phyloP scores from a whole-genome alignment of 148 eudicot genomes.

The Camellia sinensis region DNA sequence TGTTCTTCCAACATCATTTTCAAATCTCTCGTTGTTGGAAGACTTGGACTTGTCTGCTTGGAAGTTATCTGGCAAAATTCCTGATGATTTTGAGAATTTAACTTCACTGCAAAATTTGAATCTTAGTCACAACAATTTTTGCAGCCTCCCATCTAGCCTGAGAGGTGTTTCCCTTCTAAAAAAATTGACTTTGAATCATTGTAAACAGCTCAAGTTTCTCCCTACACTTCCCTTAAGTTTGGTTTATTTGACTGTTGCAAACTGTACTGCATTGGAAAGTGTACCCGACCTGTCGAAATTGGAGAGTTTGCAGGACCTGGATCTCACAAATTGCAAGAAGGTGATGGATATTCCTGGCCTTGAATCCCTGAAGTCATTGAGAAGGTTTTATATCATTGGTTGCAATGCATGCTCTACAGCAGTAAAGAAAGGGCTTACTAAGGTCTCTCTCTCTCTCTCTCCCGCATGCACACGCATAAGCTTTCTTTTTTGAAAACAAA shows the following conservation, averaged over 20 bases:
- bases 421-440: constrained; percentile 30
- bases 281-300: constrained; percentile 47
- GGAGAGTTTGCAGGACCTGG: constrained; percentile 40
- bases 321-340: constrained; percentile 47
- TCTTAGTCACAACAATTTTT: constrained; percentile 48
- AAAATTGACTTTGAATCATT: constrained; percentile 37
- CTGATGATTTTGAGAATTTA: constrained; percentile 39
- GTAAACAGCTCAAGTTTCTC: constrained; percentile 39
- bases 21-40: constrained; percentile 32
- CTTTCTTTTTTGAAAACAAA: too few relatives aligned
- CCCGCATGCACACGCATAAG: not conserved
- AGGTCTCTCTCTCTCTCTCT: constrained; percentile 22
- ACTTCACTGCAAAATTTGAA: constrained; percentile 36
- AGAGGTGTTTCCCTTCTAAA: constrained; percentile 36
- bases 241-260: constrained; percentile 43
- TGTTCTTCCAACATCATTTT: constrained; percentile 45
- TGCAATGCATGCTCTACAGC: constrained; percentile 35
- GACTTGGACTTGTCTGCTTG: constrained; percentile 50
- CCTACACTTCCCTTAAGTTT: constrained; percentile 58
- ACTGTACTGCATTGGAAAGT: constrained; percentile 41
- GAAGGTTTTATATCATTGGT: constrained; percentile 48
- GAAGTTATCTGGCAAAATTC: constrained; percentile 40
- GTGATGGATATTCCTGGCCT: constrained; percentile 51
- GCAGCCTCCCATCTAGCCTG: constrained; percentile 44
- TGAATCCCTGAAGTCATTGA: constrained; percentile 47